These are phyloP conservation scores for Penicillium pulvis DNA, from an alignment of 495 filamentous ascomycete genomes.

Conservation along the genomic window DNA sequence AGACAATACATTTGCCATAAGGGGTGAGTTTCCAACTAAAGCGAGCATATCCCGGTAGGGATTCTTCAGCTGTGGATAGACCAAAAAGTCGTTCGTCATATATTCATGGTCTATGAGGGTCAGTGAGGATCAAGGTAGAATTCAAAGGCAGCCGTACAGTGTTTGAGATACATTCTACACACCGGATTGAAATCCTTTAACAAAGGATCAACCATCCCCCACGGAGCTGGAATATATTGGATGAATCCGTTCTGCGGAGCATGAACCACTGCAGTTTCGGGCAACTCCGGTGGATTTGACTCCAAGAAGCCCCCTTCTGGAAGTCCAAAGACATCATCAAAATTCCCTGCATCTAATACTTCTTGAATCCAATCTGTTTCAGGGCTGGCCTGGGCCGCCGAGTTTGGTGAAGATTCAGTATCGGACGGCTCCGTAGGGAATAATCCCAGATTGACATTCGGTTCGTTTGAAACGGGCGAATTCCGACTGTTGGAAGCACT, in stretches of 20 bases:
- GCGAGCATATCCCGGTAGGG: constrained; percentile 44
- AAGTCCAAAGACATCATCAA: not conserved
- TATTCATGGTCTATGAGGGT: constrained; percentile 36
- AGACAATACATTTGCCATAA: constrained; percentile 40
- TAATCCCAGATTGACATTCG: constrained; percentile 12
- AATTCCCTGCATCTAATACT: constrained; percentile 2
- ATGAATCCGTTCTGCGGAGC: constrained; percentile 9
- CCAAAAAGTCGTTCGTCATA: constrained; percentile 36
- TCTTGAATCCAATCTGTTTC: constrained; percentile 23
- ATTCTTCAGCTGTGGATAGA: constrained; percentile 45
- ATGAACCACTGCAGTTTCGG: constrained; percentile 16
- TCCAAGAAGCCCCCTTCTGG: constrained; percentile 1
- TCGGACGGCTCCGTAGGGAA: constrained; percentile 24
- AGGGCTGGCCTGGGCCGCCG: constrained; percentile 21
- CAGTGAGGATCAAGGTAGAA: not conserved
- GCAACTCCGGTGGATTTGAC: constrained; percentile 5
- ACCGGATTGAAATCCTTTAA: constrained; percentile 41
- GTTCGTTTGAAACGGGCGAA: not conserved
- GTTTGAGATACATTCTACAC: constrained; percentile 43
- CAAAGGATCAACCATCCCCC: constrained; percentile 46
- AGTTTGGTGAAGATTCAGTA: constrained; percentile 21
- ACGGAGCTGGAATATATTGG: constrained; percentile 29
- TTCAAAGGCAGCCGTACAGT: constrained; percentile 34
- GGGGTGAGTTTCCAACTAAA: constrained; percentile 41
- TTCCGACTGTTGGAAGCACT: constrained; percentile 7